Evolutionary conservation across 345 rosid species (phyloP).

Genomic region (Schrenkiella parvula): DNA sequence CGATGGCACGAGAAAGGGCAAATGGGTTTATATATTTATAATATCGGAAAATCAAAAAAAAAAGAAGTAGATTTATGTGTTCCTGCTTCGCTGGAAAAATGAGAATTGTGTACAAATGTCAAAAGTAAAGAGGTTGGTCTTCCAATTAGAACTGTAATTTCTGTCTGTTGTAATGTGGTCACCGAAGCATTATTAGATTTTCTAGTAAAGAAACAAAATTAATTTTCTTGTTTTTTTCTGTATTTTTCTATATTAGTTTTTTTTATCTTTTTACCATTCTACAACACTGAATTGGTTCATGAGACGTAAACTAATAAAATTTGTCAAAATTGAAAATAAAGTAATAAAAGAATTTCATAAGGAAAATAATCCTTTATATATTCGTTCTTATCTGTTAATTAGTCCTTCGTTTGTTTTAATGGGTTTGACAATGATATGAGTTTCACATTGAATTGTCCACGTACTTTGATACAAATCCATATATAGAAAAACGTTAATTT

Average conservation of each 20-base stretch:
- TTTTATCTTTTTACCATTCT: not conserved
- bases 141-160: not conserved
- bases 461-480: conserved; percentile 6
- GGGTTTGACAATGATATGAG: conserved; percentile 14
- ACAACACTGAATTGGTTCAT: not conserved
- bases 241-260: not conserved
- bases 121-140: conserved; percentile 20
- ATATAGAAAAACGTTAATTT: not conserved
- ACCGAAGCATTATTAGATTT: not conserved
- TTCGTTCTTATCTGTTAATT: conserved; percentile 2
- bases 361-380: not conserved
- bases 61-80: conserved; percentile 9
- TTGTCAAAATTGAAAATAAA: not conserved
- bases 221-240: not conserved
- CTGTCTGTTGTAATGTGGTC: not conserved
- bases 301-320: not conserved
- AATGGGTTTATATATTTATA: conserved; percentile 16
- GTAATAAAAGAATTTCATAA: not conserved
- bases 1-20: conserved; percentile 27
- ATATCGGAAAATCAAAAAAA: not conserved
- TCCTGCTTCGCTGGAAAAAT: conserved; percentile 33
- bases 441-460: conserved; percentile 20
- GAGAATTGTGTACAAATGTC: not conserved
- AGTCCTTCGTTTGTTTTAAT: conserved; percentile 13
- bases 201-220: not conserved